A percentile compares a stretch with the other conserved stretches of the same genome.
Conservation (phyloP, 805 yeast genomes). For the Grigorovia jiainica region DNA sequence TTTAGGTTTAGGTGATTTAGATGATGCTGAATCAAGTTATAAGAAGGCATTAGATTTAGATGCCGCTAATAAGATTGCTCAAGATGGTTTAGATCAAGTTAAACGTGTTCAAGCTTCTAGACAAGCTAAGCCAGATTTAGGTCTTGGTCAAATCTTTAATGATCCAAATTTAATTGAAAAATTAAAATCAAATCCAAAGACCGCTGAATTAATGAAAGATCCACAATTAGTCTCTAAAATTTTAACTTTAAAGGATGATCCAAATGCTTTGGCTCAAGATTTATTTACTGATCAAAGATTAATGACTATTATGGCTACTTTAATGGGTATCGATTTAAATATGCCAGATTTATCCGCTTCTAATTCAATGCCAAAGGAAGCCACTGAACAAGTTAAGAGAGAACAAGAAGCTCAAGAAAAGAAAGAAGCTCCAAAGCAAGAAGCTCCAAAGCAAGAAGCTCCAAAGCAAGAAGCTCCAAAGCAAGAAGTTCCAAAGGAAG, state of each 20-base stretch:
- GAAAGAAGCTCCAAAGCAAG: slow-evolving; percentile 11
- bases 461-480: slow-evolving; percentile 15
- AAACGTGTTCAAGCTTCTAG: slow-evolving; percentile 47
- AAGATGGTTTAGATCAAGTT: slow-evolving; percentile 68
- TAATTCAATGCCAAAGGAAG: slow-evolving; percentile 23
- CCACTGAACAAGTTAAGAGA: slow-evolving; percentile 18
- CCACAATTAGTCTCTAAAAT: slow-evolving; percentile 68
- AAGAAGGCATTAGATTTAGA: slow-evolving; percentile 76
- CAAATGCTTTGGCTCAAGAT: slow-evolving; percentile 60
- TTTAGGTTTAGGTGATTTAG: slow-evolving; percentile 73
- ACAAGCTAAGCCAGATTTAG: slow-evolving; percentile 54
- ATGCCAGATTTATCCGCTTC: slow-evolving; percentile 29
- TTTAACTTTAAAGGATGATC: slow-evolving; percentile 52
- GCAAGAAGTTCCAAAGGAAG: slow-evolving; percentile 8
- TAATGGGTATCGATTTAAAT: slow-evolving; percentile 73
- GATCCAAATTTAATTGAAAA: slow-evolving; percentile 74
- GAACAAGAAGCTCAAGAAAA: slow-evolving; percentile 18
- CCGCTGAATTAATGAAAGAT: slow-evolving; percentile 79
- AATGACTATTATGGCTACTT: slow-evolving; percentile 78
- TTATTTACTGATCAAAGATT: slow-evolving; percentile 74
- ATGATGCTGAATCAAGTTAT: slow-evolving; percentile 63
- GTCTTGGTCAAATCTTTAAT: slow-evolving; percentile 65
- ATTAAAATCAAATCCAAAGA: slow-evolving; percentile 75
- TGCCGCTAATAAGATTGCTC: slow-evolving; percentile 74
- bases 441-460: slow-evolving; percentile 14